phyloP scores from a whole-genome alignment of 352 stramenopile species.

The Globisporangium camurandrum region DNA sequence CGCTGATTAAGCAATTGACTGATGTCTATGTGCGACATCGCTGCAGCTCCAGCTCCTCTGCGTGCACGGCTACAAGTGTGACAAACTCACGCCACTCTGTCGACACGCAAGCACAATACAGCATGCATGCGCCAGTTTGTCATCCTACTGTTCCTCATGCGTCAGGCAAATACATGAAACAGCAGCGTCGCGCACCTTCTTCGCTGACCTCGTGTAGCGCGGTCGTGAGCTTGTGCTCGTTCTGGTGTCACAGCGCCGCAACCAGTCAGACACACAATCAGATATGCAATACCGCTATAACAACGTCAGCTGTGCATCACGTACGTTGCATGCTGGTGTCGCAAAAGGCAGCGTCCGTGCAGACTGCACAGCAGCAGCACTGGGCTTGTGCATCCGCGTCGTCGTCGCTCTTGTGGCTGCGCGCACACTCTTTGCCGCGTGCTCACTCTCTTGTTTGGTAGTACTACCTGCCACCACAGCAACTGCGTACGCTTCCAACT shows the following conservation, averaged over 20 bases:
- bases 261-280: not conserved
- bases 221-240: not conserved
- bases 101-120: not conserved
- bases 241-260: not conserved
- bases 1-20: no score
- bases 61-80: conserved; percentile 31
- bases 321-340: no score
- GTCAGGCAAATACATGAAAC: not conserved
- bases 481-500: conserved; percentile 27
- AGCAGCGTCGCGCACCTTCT: not conserved
- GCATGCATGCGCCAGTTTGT: not conserved
- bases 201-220: conserved; percentile 6
- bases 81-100: conserved; percentile 50
- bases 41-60: conserved; percentile 17
- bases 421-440: not conserved
- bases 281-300: no score
- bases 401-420: no score
- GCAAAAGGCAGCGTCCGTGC: no score
- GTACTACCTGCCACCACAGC: not conserved
- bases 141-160: not conserved
- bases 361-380: no score
- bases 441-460: not conserved
- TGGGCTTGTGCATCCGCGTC: not conserved
- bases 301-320: no score
- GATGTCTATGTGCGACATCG: no score